Conservation (phyloP, 257 asterid genomes). For the Henckelia pumila region DNA sequence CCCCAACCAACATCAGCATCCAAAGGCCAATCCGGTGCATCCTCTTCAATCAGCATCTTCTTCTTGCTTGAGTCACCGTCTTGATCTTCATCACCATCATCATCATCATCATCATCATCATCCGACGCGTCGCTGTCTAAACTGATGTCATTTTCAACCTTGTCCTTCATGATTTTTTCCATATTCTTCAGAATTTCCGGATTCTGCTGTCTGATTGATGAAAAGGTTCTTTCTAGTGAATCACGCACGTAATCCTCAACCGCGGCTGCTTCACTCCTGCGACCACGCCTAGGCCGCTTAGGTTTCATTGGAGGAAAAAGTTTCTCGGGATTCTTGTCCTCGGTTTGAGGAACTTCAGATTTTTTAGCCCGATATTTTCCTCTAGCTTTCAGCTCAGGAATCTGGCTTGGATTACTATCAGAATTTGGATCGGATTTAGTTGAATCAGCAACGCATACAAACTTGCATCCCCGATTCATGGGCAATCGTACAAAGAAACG, state of each 20-base stretch:
- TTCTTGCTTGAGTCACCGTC: slow-evolving; percentile 26
- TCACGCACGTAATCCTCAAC: slow-evolving; percentile 83
- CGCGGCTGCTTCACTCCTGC: slow-evolving; percentile 85
- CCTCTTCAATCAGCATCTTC: slow-evolving; percentile 69
- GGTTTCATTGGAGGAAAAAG: slow-evolving; percentile 57
- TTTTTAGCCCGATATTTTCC: slow-evolving; percentile 23
- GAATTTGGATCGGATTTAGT: slow-evolving; percentile 33
- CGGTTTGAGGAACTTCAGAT: slow-evolving; percentile 29
- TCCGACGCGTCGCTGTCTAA: slow-evolving; percentile 34
- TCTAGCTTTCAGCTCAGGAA: slow-evolving; percentile 33
- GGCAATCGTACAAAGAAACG: slow-evolving; percentile 23
- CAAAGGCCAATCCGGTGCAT: slow-evolving; percentile 90
- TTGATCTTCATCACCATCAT: slow-evolving; percentile 28
- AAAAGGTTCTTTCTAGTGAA: slow-evolving; percentile 58
- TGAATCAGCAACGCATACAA: slow-evolving; percentile 39
- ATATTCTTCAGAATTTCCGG: slow-evolving; percentile 55
- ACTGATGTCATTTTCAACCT: slow-evolving; percentile 30
- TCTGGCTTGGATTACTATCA: slow-evolving; percentile 27
- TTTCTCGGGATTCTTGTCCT: slow-evolving; percentile 33
- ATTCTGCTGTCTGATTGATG: slow-evolving; percentile 61
- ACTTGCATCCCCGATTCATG: slow-evolving; percentile 22
- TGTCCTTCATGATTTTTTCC: slow-evolving; percentile 64
- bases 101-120: slow-evolving; percentile 48
- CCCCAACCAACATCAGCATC: slow-evolving; percentile 99
- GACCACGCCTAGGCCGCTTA: slow-evolving; percentile 78